These are phyloP conservation scores for Ormosia semicastrata DNA, from an alignment of 306 rosid genomes.

Conservation along the genomic window DNA sequence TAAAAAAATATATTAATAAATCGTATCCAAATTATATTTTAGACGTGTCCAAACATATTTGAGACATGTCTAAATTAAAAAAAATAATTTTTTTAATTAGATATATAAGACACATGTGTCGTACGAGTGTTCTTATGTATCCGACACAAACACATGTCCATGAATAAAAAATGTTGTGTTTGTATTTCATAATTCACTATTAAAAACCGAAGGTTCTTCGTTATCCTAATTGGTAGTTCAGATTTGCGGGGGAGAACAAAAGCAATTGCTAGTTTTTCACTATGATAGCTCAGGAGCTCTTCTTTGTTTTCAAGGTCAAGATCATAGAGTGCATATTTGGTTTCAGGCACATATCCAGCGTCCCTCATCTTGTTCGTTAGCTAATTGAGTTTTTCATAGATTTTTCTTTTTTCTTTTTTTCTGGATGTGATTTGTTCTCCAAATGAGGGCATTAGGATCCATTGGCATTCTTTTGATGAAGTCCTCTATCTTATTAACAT, in stretches of 20 bases:
- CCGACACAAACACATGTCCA: too few species aligned
- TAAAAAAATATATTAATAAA: too few species aligned
- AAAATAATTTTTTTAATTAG: too few species aligned
- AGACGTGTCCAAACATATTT: too few species aligned
- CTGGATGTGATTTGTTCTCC: slow-evolving; percentile 91
- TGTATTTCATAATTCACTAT: too few species aligned
- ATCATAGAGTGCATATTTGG: slow-evolving; percentile 72
- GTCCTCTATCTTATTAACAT: slow-evolving; percentile 61
- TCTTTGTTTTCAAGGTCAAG: slow-evolving; percentile 85
- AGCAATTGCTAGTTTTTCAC: slow-evolving; percentile 88
- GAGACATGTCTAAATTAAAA: too few species aligned
- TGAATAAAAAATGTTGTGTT: too few species aligned
- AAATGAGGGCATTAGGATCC: slow-evolving; percentile 74
- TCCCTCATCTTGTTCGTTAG: slow-evolving; percentile 63
- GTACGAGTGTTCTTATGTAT: too few species aligned
- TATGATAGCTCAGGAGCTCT: slow-evolving; percentile 80
- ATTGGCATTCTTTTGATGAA: slow-evolving; percentile 74
- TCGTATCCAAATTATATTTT: too few species aligned
- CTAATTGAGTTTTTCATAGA: slow-evolving; percentile 68
- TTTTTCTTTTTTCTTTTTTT: slow-evolving; percentile 40
- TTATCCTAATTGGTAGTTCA: slow-evolving; percentile 76
- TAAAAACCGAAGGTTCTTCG: slow-evolving; percentile 79
- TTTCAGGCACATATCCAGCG: slow-evolving; percentile 82
- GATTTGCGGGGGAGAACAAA: slow-evolving; percentile 82
- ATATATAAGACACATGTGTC: too few species aligned